Evolutionary conservation across 1,284 basidiomycete species (phyloP).

Genomic region (Irpex sp.): DNA sequence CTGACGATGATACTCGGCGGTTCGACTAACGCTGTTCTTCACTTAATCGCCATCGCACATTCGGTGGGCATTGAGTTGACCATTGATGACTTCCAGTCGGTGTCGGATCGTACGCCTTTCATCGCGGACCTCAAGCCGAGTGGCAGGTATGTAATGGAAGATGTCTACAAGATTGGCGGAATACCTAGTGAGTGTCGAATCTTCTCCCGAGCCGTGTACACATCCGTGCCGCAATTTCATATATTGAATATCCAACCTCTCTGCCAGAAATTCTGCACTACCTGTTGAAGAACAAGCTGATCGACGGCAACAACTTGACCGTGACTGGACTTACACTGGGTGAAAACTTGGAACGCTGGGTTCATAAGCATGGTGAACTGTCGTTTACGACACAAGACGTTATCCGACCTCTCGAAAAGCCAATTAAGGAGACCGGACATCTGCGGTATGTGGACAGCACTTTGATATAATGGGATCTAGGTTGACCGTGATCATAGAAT

Average conservation of each 20-base stretch:
- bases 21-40: conserved; percentile 90
- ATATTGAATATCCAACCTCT: no score
- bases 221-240: not conserved
- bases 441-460: conserved; percentile 54
- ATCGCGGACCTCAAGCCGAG: conserved; percentile 89
- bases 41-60: conserved; percentile 88
- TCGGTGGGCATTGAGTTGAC: conserved; percentile 81
- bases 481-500: conserved; percentile 43
- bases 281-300: conserved; percentile 76
- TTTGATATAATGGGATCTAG: not conserved
- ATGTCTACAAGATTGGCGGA: conserved; percentile 86
- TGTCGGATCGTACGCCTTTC: conserved; percentile 85
- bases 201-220: conserved; percentile 10
- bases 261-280: conserved; percentile 74
- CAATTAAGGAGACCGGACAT: conserved; percentile 89
- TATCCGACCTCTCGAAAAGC: conserved; percentile 78
- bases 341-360: conserved; percentile 87
- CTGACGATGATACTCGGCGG: conserved; percentile 93
- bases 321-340: conserved; percentile 86
- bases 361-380: conserved; percentile 73
- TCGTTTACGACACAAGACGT: conserved; percentile 70
- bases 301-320: conserved; percentile 85
- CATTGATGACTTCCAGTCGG: conserved; percentile 84
- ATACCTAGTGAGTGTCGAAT: conserved; percentile 65
- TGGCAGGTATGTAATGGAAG: conserved; percentile 89